A percentile compares a stretch with the other conserved stretches of the same genome.
phyloP scores from a whole-genome alignment of 805 yeast species.

The Nakazawaea wyomingensis region DNA sequence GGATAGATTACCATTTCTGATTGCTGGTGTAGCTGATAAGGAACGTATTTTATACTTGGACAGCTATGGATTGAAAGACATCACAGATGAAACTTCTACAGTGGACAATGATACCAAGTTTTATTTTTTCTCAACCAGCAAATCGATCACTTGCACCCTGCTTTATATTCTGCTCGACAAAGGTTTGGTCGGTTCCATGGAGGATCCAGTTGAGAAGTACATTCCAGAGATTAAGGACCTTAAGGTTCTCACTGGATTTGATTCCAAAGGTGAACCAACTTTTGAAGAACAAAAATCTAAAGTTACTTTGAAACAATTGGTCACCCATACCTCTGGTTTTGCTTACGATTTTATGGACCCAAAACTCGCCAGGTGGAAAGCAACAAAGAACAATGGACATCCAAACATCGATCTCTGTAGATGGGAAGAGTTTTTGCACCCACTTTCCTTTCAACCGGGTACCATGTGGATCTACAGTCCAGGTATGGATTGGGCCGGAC shows the following conservation, averaged over 20 bases:
- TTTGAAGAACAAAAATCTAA: conserved; percentile 22
- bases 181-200: conserved; percentile 26
- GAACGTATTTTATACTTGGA: conserved; percentile 4
- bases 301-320: conserved; percentile 29
- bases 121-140: conserved; percentile 29
- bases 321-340: conserved; percentile 36
- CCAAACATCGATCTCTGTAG: conserved; percentile 16
- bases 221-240: conserved; percentile 26
- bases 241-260: conserved; percentile 20
- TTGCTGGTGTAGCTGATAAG: conserved; percentile 9
- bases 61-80: conserved; percentile 13
- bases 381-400: conserved; percentile 12
- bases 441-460: conserved; percentile 33
- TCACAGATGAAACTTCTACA: conserved; percentile 11
- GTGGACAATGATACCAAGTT: conserved; percentile 22
- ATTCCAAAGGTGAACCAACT: conserved; percentile 17
- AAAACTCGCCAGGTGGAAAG: conserved; percentile 14
- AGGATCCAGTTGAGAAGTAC: conserved; percentile 25
- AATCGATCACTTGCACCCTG: conserved; percentile 25
- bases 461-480: conserved; percentile 30
- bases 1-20: conserved; percentile 4
- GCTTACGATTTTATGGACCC: conserved; percentile 28
- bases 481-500: conserved; percentile 33
- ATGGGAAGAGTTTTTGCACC: conserved; percentile 19
- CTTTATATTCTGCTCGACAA: conserved; percentile 28